These are phyloP conservation scores for Penicillium psychrosexuale DNA, from an alignment of 2,329 filamentous ascomycete species.

Conservation along the genomic window DNA sequence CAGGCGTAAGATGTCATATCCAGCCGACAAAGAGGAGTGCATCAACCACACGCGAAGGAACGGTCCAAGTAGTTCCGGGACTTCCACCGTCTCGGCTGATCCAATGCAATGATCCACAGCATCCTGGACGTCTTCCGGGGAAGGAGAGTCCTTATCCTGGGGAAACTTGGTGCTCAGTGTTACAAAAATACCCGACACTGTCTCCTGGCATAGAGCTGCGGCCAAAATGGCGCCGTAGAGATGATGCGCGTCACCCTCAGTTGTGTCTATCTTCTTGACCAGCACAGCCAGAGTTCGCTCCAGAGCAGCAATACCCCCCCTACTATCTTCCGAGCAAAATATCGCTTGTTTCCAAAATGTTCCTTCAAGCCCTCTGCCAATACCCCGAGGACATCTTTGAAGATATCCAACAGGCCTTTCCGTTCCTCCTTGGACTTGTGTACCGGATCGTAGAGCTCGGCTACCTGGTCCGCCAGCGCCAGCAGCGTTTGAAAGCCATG, in stretches of 20 bases:
- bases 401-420: constrained; percentile 65
- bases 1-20: constrained; percentile 41
- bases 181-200: constrained; percentile 65
- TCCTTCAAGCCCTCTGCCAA: constrained; percentile 71
- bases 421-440: constrained; percentile 60
- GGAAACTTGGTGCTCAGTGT: constrained; percentile 34
- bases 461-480: constrained; percentile 65
- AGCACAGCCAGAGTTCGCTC: constrained; percentile 67
- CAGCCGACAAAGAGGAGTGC: constrained; percentile 56
- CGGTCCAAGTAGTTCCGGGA: constrained; percentile 39
- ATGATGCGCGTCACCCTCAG: constrained; percentile 62
- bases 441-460: constrained; percentile 68
- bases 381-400: constrained; percentile 57
- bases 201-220: constrained; percentile 76
- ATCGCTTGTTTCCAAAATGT: constrained; percentile 82
- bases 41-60: constrained; percentile 52
- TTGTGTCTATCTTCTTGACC: constrained; percentile 54
- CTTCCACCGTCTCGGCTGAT: constrained; percentile 43
- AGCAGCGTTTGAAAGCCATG: constrained; percentile 74
- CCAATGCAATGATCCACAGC: constrained; percentile 39
- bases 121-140: constrained; percentile 24
- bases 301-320: constrained; percentile 75
- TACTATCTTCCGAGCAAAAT: constrained; percentile 74
- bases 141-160: constrained; percentile 9
- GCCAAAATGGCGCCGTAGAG: constrained; percentile 79